Conservation (phyloP, 345 rosid species). For the Citrus maxima region DNA sequence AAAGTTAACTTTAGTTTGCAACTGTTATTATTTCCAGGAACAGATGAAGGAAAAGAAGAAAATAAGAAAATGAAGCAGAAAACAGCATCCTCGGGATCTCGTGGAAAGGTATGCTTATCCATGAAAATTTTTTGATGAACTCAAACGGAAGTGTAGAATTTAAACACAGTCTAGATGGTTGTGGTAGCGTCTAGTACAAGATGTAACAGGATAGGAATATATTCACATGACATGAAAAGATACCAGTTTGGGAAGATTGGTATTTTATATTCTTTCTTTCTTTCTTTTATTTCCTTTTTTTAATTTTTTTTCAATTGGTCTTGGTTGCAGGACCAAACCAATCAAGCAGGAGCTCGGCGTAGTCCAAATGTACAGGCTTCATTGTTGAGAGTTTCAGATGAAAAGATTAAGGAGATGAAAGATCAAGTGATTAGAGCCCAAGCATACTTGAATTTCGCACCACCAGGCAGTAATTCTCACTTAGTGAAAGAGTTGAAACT, state of each 20-base stretch:
- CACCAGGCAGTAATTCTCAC: conserved; percentile 68
- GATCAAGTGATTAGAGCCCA: conserved; percentile 81
- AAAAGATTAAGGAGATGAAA: conserved; percentile 65
- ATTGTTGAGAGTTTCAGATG: conserved; percentile 40
- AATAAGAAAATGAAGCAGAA: conserved; percentile 29
- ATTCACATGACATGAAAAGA: neutral
- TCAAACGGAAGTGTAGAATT: neutral
- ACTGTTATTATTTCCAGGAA: conserved; percentile 39
- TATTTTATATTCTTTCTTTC: neutral
- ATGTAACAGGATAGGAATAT: neutral
- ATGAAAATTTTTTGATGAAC: neutral
- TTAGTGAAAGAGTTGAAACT: conserved; percentile 66
- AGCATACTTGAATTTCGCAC: conserved; percentile 60
- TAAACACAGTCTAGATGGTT: neutral
- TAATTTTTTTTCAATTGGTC: conserved; percentile 6
- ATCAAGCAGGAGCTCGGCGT: conserved; percentile 21
- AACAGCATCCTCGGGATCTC: conserved; percentile 21
- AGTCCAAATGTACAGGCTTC: conserved; percentile 28
- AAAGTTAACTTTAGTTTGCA: neutral
- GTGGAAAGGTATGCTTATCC: conserved; percentile 39
- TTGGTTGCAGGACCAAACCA: conserved; percentile 40
- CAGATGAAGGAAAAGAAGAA: conserved; percentile 28
- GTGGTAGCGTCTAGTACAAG: neutral
- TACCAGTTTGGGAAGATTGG: neutral
- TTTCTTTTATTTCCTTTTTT: too few species aligned